Base-by-base conservation (phyloP, 805 yeast genomes). In the Kodamaea kaohsiungensis region DNA sequence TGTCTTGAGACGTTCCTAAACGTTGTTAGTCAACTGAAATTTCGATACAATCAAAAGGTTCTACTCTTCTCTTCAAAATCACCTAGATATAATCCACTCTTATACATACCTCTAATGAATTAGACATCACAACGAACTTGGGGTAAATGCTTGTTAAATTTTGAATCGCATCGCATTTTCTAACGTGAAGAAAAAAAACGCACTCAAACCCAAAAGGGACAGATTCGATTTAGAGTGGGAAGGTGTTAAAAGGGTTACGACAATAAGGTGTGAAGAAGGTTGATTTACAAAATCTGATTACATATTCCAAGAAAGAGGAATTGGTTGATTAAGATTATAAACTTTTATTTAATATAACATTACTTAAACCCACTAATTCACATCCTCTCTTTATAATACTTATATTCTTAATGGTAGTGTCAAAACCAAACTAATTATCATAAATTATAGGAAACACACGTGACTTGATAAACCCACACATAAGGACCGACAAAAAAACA, bases 1-100 rank as follows among this genome's bases (percentile, higher is more conserved):
- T 33, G 84, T 83, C 70, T 88, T 85, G 61, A 89, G 80, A 60
- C 96, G 84, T 66, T 89, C 95, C 86, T 85, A 54, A 50, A 30
- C 9, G 43, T 38, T 43, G 69, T 68, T 69, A 68, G 71, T 65
- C 6, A 22, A 22, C 3, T 22, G 25, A 22, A 22, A n/a, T n/a
- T n/a, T n/a, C n/a, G n/a, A n/a, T n/a, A n/a, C n/a, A n/a, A n/a
- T n/a, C n/a, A n/a, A n/a, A n/a, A n/a, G n/a, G n/a, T n/a, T n/a
- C n/a, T n/a, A n/a, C n/a, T n/a, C n/a, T n/a, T n/a, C n/a, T n/a
- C n/a, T n/a, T 17, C 45, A 40, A 16, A 8, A 30, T 8, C 19
- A 19, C 38, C 48, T 35, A 13, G n/a, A 25, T 22, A 22, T 22
- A n/a, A 7, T 16, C 4, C 22, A 15, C 40, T 13, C 8, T 8